Conservation (phyloP, 208 protist species). For the Wallacemonas collosoma region DNA sequence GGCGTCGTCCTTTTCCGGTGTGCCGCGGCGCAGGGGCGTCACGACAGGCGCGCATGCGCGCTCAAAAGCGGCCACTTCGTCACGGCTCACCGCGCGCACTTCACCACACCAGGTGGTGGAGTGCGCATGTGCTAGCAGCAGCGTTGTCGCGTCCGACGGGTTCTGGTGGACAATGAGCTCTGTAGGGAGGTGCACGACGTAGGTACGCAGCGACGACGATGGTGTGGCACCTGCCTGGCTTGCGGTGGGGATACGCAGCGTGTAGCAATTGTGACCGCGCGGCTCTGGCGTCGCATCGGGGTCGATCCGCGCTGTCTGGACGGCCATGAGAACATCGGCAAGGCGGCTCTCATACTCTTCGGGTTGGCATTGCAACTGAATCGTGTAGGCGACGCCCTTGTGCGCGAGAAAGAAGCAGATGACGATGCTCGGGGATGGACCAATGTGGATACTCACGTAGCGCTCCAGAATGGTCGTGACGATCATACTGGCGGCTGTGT, state of each 20-base stretch:
- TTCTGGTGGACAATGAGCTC: slow-evolving; percentile 18
- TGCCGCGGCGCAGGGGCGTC: background rate
- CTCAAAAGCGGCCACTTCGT: background rate
- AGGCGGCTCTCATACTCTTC: slow-evolving; percentile 50
- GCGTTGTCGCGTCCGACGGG: slow-evolving; percentile 1
- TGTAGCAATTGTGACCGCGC: slow-evolving; percentile 16
- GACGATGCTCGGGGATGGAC: slow-evolving; percentile 43
- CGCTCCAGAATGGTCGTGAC: slow-evolving; percentile 65
- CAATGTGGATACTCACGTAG: slow-evolving; percentile 47
- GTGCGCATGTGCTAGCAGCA: slow-evolving; percentile 12
- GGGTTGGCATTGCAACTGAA: slow-evolving; percentile 52
- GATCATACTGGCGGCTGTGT: slow-evolving; percentile 38
- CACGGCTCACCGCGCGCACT: background rate
- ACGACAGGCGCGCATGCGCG: slow-evolving; percentile 9
- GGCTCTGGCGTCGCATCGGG: background rate
- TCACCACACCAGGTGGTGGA: slow-evolving; percentile 12
- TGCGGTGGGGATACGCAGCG: background rate
- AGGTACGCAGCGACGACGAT: slow-evolving; percentile 7
- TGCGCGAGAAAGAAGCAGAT: slow-evolving; percentile 50
- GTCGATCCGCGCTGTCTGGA: slow-evolving; percentile 49
- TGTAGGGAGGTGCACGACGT: slow-evolving; percentile 18
- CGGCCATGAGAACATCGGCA: slow-evolving; percentile 39
- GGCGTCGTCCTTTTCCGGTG: background rate
- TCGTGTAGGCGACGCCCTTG: slow-evolving; percentile 42
- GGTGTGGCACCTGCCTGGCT: slow-evolving; percentile 1